phyloP scores from a whole-genome alignment of 169 alveolate species.

The Besnoitia besnoiti region DNA sequence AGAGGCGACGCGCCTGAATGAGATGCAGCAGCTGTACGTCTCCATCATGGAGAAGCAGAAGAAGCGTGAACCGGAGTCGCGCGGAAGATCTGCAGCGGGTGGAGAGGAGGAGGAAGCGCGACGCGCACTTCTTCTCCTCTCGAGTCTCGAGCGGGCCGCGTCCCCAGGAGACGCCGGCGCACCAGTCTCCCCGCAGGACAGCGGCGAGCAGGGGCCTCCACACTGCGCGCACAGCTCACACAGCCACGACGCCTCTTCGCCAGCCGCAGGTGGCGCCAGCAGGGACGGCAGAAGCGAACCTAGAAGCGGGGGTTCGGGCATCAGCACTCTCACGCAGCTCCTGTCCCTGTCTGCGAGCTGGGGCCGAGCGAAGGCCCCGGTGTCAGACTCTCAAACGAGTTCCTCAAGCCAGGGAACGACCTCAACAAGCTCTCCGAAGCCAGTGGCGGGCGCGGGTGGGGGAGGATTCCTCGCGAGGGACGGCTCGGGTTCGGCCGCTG shows the following conservation, averaged over 20 bases:
- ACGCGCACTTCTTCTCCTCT: neutral
- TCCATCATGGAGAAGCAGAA: slow-evolving; percentile 1
- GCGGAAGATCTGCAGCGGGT: neutral
- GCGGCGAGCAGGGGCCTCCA: too few relatives aligned
- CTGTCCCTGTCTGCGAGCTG: neutral
- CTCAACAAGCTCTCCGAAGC: neutral
- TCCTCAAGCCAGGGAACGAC: neutral
- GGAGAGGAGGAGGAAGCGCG: neutral
- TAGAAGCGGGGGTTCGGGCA: neutral
- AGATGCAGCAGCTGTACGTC: slow-evolving; percentile 54
- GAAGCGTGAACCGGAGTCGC: neutral
- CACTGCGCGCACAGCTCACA: too few relatives aligned
- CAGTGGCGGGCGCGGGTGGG: neutral
- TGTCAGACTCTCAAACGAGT: neutral
- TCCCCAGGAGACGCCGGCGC: neutral
- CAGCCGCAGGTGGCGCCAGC: too few relatives aligned
- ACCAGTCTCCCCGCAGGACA: neutral
- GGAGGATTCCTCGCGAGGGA: neutral
- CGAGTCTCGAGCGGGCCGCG: neutral
- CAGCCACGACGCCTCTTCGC: too few relatives aligned
- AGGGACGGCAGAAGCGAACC: neutral
- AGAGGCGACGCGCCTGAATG: slow-evolving; percentile 55
- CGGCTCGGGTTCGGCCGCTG: too few relatives aligned
- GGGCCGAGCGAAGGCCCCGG: neutral
- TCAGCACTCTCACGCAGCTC: neutral